Conservation (phyloP, 1,284 basidiomycete genomes). For the Sporisorium reilianum region DNA sequence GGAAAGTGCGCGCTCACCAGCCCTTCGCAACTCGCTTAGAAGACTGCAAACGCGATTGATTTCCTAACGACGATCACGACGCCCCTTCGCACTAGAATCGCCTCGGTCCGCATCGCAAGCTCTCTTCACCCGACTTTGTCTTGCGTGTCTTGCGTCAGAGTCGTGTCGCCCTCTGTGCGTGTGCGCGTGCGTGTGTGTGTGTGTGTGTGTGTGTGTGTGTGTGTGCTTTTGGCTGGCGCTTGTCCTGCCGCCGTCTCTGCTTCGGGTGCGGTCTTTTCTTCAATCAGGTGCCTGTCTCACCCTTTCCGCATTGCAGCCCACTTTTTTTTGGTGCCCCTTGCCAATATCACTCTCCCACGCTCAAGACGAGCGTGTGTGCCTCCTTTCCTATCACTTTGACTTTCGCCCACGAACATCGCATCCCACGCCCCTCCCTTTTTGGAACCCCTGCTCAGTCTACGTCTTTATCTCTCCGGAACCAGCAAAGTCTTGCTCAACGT, state of each 20-base stretch:
- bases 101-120: too few relatives aligned
- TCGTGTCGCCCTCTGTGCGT: background rate
- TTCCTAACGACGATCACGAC: background rate
- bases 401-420: background rate
- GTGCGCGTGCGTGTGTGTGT: background rate
- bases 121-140: conserved; percentile 5
- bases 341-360: background rate
- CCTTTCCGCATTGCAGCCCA: background rate
- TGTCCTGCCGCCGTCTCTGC: background rate
- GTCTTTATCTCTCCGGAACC: background rate
- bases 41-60: background rate
- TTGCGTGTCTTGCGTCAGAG: background rate
- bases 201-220: background rate
- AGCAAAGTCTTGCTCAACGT: background rate
- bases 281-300: background rate
- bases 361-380: background rate
- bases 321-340: background rate
- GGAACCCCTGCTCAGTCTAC: background rate
- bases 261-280: background rate
- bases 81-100: too few relatives aligned
- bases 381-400: background rate
- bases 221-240: background rate
- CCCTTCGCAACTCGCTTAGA: too few relatives aligned
- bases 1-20: too few relatives aligned
- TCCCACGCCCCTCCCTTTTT: background rate